Evolutionary conservation across 805 yeast species (phyloP), one percentile per base, ranked within the genome.

Genomic region (Saturnispora gosingensis): DNA sequence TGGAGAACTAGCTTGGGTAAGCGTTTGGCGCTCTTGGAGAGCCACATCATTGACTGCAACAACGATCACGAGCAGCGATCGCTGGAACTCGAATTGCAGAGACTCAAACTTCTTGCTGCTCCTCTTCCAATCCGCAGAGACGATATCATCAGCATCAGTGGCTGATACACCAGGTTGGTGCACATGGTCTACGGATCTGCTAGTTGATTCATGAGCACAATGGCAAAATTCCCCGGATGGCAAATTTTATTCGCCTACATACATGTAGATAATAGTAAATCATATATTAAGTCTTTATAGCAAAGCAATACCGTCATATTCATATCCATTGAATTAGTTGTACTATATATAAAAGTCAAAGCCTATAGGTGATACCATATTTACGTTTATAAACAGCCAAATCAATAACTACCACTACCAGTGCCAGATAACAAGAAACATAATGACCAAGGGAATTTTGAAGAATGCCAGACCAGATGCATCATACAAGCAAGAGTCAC

Each of bases 361-460:
- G 4, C 5, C 7, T 30, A 30, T 13, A 30, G 11, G n/a, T 6
- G 13, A 30, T 11, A 30, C 13, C 11, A 30, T 11, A 30, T 30
- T 30, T 10, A 30, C 34, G 15, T 30, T 30, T 10, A 13, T 11
- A 30, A 30, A 10, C 2, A 30, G 11, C 32, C 34, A 10, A 30
- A 13, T 4, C 34, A 13, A 30, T 10, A 10, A 30, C 15, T 13
- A 4, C 34, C 3, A 30, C 35, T 25, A 25, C 16, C 9, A 35
- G 16, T 5, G n/a, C n/a, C 46, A 39, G 20, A 38, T 18, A 38
- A 18, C 15, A 38, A 38, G 28, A 38, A 13, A 1, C 8, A 38
- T 4, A 25, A 55, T 54, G 53, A 66, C 68, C 35, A 61, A 56
- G 49, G 69, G 71, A 5, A 68, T 68, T 18, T 56, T 68, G 34